Percentiles rank a stretch among this genome's conserved stretches.
Conservation (phyloP, 257 asterid genomes). For the Thymus quinquecostatus region DNA sequence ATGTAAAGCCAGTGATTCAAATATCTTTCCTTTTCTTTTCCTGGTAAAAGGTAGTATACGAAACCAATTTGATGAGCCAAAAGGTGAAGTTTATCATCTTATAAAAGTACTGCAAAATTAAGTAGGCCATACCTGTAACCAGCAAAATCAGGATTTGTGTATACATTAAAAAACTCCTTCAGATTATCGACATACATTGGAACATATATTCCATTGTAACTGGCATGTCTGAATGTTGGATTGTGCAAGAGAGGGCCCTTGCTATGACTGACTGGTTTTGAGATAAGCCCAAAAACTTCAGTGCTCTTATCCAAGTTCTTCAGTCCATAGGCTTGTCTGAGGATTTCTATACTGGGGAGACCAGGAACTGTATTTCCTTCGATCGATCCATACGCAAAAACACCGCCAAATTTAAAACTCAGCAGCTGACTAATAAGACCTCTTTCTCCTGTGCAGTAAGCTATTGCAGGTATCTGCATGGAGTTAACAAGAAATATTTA, state of each 20-base stretch:
- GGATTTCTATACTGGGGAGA: constrained; percentile 54
- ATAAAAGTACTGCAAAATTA: constrained; percentile 2
- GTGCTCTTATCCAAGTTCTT: constrained; percentile 49
- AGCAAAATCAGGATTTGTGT: constrained; percentile 54
- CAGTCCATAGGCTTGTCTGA: constrained; percentile 48
- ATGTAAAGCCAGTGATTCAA: neutral
- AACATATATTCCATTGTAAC: constrained; percentile 61
- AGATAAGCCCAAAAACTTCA: constrained; percentile 62
- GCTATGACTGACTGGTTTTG: constrained; percentile 73
- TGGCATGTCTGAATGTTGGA: constrained; percentile 58
- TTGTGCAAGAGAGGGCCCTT: constrained; percentile 76
- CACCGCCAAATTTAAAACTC: constrained; percentile 57
- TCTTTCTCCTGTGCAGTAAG: constrained; percentile 61
- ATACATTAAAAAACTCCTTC: constrained; percentile 57
- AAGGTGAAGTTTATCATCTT: neutral
- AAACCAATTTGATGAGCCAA: neutral
- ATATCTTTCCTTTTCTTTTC: neutral
- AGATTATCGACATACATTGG: constrained; percentile 77
- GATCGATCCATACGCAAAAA: constrained; percentile 58
- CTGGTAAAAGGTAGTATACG: neutral
- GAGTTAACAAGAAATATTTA: constrained; percentile 1
- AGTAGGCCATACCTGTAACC: constrained; percentile 56
- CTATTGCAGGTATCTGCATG: constrained; percentile 60
- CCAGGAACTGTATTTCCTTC: constrained; percentile 52
- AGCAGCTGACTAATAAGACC: constrained; percentile 65